Evolutionary conservation across 2,329 filamentous ascomycete genomes (phyloP).

Genomic region (Monilinia aucupariae): DNA sequence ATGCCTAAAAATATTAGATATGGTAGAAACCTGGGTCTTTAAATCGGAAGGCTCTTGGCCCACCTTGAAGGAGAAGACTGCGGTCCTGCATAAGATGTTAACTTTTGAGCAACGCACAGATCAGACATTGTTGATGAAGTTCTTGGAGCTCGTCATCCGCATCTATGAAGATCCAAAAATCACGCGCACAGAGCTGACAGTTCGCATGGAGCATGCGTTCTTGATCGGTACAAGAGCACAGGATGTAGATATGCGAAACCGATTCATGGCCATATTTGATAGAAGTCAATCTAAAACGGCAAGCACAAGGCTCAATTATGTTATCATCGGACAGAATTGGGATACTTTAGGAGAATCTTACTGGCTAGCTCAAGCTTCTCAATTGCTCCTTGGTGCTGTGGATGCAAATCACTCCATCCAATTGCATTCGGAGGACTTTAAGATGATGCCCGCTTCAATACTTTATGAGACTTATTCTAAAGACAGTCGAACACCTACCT

Average conservation of each 20-base stretch:
- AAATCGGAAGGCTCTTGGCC: slow-evolving; percentile 91
- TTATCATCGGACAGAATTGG: slow-evolving; percentile 92
- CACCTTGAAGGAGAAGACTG: slow-evolving; percentile 97
- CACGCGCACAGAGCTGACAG: slow-evolving; percentile 87
- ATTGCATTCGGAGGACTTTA: slow-evolving; percentile 80
- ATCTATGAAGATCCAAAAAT: slow-evolving; percentile 99
- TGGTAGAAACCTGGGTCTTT: slow-evolving; percentile 97
- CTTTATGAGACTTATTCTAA: slow-evolving; percentile 69
- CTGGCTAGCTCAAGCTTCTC: slow-evolving; percentile 93
- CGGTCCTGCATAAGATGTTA: slow-evolving; percentile 98
- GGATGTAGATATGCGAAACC: slow-evolving; percentile 93
- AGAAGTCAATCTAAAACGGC: slow-evolving; percentile 89
- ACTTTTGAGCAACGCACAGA: slow-evolving; percentile 85
- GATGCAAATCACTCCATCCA: slow-evolving; percentile 77
- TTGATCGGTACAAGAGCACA: slow-evolving; percentile 88
- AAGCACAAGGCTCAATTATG: slow-evolving; percentile 80
- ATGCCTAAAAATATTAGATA: slow-evolving; percentile 85
- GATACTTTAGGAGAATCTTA: slow-evolving; percentile 91
- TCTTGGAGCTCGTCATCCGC: slow-evolving; percentile 89
- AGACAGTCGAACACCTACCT: slow-evolving; percentile 56
- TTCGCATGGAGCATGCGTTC: slow-evolving; percentile 97
- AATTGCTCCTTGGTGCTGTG: slow-evolving; percentile 83
- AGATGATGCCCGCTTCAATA: slow-evolving; percentile 65
- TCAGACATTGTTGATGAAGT: slow-evolving; percentile 80
- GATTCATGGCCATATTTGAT: slow-evolving; percentile 95